Conservation (phyloP, 129 eudicot species). For the Arctium lappa region DNA sequence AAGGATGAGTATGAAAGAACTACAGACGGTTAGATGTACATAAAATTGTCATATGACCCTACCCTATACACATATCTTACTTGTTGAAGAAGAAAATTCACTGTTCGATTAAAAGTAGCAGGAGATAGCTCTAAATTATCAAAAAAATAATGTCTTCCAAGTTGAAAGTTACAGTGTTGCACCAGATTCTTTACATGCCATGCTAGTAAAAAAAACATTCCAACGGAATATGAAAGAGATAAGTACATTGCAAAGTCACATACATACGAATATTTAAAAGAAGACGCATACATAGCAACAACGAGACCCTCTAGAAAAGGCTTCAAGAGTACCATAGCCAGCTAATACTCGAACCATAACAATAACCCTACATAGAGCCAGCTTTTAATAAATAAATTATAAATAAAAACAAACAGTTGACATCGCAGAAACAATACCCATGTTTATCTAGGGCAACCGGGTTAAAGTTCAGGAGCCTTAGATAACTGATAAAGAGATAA, state of each 20-base stretch:
- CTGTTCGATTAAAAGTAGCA: not conserved
- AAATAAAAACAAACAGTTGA: not conserved
- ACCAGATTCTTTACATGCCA: not conserved
- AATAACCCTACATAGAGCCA: not conserved
- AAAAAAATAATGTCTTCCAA: not conserved
- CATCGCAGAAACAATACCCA: not conserved
- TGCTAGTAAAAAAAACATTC: not conserved
- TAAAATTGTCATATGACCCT: not conserved
- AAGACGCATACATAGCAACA: not conserved
- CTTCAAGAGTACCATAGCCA: not conserved
- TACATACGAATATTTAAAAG: not conserved
- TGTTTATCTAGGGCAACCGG: not conserved
- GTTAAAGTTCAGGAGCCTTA: not conserved
- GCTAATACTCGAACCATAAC: not conserved
- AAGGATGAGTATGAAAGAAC: not conserved
- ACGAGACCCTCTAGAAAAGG: not conserved
- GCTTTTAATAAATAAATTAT: not conserved
- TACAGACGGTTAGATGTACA: not conserved
- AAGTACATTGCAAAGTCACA: not conserved
- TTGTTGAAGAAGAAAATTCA: not conserved
- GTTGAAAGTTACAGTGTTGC: not conserved
- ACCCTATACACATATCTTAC: not conserved
- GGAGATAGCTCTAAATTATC: not conserved
- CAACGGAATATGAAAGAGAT: not conserved
- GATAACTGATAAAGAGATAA: not conserved